Conservation (phyloP, 768 basidiomycete species). For the Rhizopogon vulgaris region DNA sequence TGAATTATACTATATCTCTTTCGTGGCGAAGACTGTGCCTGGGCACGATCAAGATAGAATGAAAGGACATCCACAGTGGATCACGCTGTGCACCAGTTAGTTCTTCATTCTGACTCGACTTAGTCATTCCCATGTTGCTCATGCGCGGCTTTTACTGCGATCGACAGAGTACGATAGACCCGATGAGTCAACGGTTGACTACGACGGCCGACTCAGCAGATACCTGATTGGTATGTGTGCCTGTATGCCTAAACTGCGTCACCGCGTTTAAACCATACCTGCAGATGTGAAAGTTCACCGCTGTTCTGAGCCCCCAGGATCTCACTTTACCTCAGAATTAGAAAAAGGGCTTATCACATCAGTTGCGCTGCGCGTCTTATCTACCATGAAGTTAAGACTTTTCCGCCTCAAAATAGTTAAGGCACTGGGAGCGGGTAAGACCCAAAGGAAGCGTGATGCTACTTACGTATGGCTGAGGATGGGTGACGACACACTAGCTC, state of each 20-base stretch:
- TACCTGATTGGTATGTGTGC: conserved; percentile 51
- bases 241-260: neutral
- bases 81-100: conserved; percentile 54
- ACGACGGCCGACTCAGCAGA: conserved; percentile 49
- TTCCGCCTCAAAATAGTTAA: conserved; percentile 64
- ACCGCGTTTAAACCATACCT: conserved; percentile 5
- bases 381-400: conserved; percentile 60
- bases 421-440: conserved; percentile 27
- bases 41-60: conserved; percentile 34
- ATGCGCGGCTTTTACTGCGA: conserved; percentile 1
- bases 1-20: conserved; percentile 78
- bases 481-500: conserved; percentile 39
- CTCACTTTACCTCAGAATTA: conserved; percentile 14
- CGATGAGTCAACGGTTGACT: conserved; percentile 25
- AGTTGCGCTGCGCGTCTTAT: conserved; percentile 47
- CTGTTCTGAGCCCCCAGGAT: conserved; percentile 11
- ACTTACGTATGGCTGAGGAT: conserved; percentile 53
- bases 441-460: conserved; percentile 22
- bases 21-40: conserved; percentile 43
- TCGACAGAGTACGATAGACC: conserved; percentile 54
- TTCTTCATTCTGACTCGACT: conserved; percentile 2
- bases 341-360: conserved; percentile 13
- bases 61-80: conserved; percentile 60
- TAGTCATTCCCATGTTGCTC: conserved; percentile 2
- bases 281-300: conserved; percentile 27